Evolutionary conservation across 176 grass and related monocot species (phyloP), one percentile per base, ranked within the genome.

Genomic region (Lolium perenne): DNA sequence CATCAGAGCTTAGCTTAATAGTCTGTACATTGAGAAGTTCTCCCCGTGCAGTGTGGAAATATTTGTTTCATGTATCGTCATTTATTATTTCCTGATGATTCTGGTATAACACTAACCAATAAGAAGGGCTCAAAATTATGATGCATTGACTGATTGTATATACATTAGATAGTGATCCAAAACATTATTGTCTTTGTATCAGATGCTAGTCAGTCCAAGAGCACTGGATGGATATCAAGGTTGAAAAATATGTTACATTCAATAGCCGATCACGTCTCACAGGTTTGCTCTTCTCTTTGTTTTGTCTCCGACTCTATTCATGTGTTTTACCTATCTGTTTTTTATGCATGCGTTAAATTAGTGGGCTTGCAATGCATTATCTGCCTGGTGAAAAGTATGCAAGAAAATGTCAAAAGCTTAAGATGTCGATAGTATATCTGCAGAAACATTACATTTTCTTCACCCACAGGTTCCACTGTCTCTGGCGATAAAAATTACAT

Each of bases 251-350:
- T 99, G 48, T 25, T 96, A 13, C 92, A 99, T 86, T 96, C 97
- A 50, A 89, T 99, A 86, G 94, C 97, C 3, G 97, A 96, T 47
- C 97, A 99, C 76, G 97, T 99, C 83, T 96, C 94, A 62, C 97
- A 99, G 97, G 97, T 98, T 88, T 84, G 53, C 56, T 65, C 51
- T 17, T 51, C 47, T 85, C 40, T 67, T 43, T 53, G 12, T 6
- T 23, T 68, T 29, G 69, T 38, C 48, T 87, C 47, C 15, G 1
- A 29, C 7, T 75, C 38, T 40, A 75, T 76, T 50, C 35, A 73
- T 83, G 60, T 35, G 16, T 79, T 57, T 64, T 74, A 23, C 29
- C 8, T 65, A 41, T 4, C 11, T n/a, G 35, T 82, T 49, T 62
- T 25, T n/a, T 45, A 61, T 57, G 69, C 54, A 48, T 2, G 20